Conservation (phyloP, 805 yeast genomes). For the Barnettozyma wickerhamii region DNA sequence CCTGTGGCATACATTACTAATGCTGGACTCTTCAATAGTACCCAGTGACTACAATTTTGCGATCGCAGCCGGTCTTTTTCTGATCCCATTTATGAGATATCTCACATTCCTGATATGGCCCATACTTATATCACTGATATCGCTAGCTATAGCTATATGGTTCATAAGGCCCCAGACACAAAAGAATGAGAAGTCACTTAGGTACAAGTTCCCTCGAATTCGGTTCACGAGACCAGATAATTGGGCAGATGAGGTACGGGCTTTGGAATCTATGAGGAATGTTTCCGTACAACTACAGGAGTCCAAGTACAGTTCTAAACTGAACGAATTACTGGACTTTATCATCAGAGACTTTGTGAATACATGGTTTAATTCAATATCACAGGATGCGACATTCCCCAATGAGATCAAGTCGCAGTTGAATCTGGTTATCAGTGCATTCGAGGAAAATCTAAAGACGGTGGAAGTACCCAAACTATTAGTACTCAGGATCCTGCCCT, state of each 20-base stretch:
- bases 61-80: background rate
- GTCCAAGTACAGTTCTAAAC: conserved; percentile 31
- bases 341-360: conserved; percentile 49
- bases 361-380: conserved; percentile 52
- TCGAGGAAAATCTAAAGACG: conserved; percentile 38
- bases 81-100: background rate
- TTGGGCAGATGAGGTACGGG: conserved; percentile 28
- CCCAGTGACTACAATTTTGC: background rate
- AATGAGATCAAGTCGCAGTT: conserved; percentile 40
- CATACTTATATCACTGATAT: background rate
- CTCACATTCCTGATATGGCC: background rate
- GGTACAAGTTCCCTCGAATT: conserved; percentile 20
- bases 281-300: conserved; percentile 2
- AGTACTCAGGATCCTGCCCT: conserved; percentile 57
- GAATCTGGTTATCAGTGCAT: conserved; percentile 32
- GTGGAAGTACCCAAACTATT: conserved; percentile 55
- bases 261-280: conserved; percentile 12
- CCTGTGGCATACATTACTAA: background rate
- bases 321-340: conserved; percentile 41
- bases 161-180: conserved; percentile 7
- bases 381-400: conserved; percentile 34
- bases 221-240: conserved; percentile 24
- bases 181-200: conserved; percentile 1
- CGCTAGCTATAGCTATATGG: background rate
- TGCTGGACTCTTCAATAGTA: background rate